Evolutionary conservation across 2,329 filamentous ascomycete species (phyloP), one percentile per base, ranked within the genome.

Genomic region (Pseudocercospora pini-densiflorae): DNA sequence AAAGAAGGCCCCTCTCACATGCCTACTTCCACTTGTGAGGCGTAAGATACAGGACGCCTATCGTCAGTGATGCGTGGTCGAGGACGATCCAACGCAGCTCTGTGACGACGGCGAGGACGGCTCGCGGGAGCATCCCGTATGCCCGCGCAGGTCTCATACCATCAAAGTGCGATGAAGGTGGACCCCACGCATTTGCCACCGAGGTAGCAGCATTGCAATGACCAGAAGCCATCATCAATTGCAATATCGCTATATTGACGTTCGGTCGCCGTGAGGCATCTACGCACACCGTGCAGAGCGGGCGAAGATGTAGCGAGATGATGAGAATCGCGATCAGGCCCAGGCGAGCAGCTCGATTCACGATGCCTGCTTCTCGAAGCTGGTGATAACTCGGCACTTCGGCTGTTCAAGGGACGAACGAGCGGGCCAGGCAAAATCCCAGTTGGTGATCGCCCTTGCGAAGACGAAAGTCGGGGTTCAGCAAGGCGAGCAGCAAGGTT

Each of bases 281-380:
- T 24, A 57, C 27, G 59, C 33, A 57, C 59, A 60, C 64, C 62
- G 49, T 66, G 64, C 64, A 57, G 61, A 31, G 24, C 40, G 49
- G 47, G 68, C 66, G 64, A 68, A 61, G 58, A 64, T 67, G 66
- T 64, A 67, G 68, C 68, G 68, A 67, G 49, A 62, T 63, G 49
- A 62, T 58, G 43, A 60, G 53, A 63, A 51, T 54, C 54, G 51
- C 59, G 61, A 60, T 49, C 53, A 59, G 33, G 49, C 27, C 36
- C 14, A 59, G 36, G 21, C 61, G 47, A 58, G 36, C 60, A 31
- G 31, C 51, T 40, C 61, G 64, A 69, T 47, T 68, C 67, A 66
- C 63, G 36, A 69, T 64, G 49, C 66, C 59, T 55, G 66, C 49
- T 63, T 67, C 61, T 55, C 21, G 62, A 68, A 65, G 61, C 27